Base-by-base conservation (phyloP, 2,329 filamentous ascomycete genomes). In the Cercospora canescens region DNA sequence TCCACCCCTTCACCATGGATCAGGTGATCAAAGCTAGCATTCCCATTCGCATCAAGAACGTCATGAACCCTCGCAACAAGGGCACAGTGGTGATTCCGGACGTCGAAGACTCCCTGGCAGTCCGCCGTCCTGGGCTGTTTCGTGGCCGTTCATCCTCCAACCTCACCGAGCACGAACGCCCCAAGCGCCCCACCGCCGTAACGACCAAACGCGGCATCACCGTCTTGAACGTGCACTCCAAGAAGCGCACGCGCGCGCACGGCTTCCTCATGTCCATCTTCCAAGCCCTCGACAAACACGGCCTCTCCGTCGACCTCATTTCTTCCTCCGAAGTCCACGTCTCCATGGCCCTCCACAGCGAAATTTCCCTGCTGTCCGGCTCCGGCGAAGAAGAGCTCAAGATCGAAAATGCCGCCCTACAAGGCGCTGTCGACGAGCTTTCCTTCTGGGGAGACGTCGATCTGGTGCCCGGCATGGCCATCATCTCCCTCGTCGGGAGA, bases 1-100 rank as follows among this genome's bases (percentile, higher is more conserved):
- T 99, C 73, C 95, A 99, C 78, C 95, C 97, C 71, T 91, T 97
- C 77, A 99, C 95, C 74, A 98, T 99, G 94, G 94, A 98, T 81
- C 95, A 98, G 80, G 87, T 89, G 63, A 89, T 89, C 68, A 84
- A 84, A 74, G 92, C 92, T 0, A 89, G 90, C 60, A 95, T 95
- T 74, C 91, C 89, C 16, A 94, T 95, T 74, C 90, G 92, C 70
- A 95, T 95, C 81, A 95, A 95, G 83, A 96, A 96, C 75, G 92
- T 96, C 76, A 94, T 93, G 83, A 95, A 95, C 76, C 91, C 92
- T 0, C 86, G 88, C 50, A 91, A 91, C 64, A 87, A 87, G 59
- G 92, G 92, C 69, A 95, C 92, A 60, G 87, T 94, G 72, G 91
- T 96, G 70, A 88, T 94, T 68, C 95, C 95, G 0, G 92, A 97